Base-by-base conservation (phyloP, 2,329 filamentous ascomycete genomes). In the Chrysoporthe austroafricana region DNA sequence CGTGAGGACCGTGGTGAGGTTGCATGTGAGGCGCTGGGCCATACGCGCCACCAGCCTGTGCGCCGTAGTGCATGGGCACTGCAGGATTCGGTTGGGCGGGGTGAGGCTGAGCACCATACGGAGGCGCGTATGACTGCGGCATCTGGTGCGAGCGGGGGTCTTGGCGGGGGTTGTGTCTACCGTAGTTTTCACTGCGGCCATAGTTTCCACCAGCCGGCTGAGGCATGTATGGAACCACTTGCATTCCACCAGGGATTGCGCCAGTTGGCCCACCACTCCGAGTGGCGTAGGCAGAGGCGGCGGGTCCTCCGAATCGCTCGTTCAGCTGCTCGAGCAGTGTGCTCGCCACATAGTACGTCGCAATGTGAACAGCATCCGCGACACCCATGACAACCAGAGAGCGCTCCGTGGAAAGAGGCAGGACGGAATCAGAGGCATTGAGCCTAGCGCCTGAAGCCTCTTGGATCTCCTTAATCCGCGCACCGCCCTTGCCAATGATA, bases 321-420 rank as follows among this genome's bases (percentile, higher is more conserved):
- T 96, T 97, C 69, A 99, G 86, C 82, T 99, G 96, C 84, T 99
- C 96, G 60, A 97, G 91, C 36, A 99, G 87, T n/a, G 96, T 99
- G 80, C 95, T 97, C 66, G 94, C 95, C 71, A 99, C 94, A 76
- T 99, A 99, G 84, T 98, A 99, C 48, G 96, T 97, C 61, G 96
- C 96, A 79, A 99, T 99, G 81, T 99, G 96, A 61, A 99, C 95
- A 68, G 96, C 95, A 82, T 99, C 96, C 64, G 96, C 96, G 68
- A 99, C 96, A 78, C 96, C 96, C 80, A 98, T 93, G 42, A 99
- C 94, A 63, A 99, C 95, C 61, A 99, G 88, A n/a, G 96, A 98
- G 60, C 96, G 92, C 82, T 99, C 96, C 69, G 94, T 97, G 21
- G 96, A 99, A 70, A 97, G 87, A 61, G 96, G 96, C 66, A 99